phyloP scores from a whole-genome alignment of 1,284 basidiomycete genomes.

The Pulchroboletus neoregius region DNA sequence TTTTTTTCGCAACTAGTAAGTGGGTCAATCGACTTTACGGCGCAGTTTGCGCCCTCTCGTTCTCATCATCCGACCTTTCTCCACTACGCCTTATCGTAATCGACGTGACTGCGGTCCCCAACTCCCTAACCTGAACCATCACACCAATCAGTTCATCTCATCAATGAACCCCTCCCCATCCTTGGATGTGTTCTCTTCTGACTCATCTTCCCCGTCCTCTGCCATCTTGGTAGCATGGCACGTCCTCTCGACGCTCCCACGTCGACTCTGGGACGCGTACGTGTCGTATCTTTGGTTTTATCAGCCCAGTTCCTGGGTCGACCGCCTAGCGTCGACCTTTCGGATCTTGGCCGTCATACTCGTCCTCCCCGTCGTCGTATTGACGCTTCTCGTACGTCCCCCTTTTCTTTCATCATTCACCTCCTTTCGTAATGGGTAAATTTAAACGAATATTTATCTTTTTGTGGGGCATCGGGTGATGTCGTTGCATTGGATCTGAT shows the following conservation, averaged over 20 bases:
- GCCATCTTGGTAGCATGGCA: too few relatives aligned
- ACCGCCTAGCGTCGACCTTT: constrained; percentile 57
- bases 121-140: constrained; percentile 4
- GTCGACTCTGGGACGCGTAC: constrained; percentile 53
- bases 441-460: constrained; percentile 13
- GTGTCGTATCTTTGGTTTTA: constrained; percentile 60
- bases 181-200: neutral
- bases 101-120: too few relatives aligned
- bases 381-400: constrained; percentile 59
- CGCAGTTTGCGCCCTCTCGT: constrained; percentile 8
- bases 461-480: neutral
- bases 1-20: too few relatives aligned
- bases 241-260: constrained; percentile 7
- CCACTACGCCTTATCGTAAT: constrained; percentile 27
- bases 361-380: constrained; percentile 59
- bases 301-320: constrained; percentile 61
- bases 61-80: constrained; percentile 15
- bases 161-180: constrained; percentile 7
- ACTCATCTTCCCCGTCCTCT: constrained; percentile 6
- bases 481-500: neutral
- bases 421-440: constrained; percentile 15
- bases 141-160: constrained; percentile 4
- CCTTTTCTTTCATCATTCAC: constrained; percentile 2
- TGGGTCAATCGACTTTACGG: constrained; percentile 14
- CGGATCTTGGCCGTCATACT: constrained; percentile 61